phyloP scores from a whole-genome alignment of 768 basidiomycete species.

The Tephrocybe sp. region DNA sequence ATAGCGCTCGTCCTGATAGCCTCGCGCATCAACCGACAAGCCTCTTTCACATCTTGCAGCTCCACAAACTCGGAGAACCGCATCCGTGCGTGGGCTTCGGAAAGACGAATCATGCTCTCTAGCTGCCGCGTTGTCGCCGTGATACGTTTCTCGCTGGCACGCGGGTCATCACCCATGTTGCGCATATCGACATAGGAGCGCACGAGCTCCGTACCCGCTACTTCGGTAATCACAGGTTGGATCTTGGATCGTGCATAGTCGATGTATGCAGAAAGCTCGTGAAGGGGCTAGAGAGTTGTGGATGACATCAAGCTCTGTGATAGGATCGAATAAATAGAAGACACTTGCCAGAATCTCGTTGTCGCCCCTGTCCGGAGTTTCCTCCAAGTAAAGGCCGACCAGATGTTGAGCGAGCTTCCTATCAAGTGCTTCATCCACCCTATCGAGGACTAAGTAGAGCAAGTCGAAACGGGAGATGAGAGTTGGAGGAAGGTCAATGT shows the following conservation, averaged over 20 bases:
- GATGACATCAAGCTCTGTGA: neutral
- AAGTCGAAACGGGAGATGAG: conserved; percentile 97
- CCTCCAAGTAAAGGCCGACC: conserved; percentile 92
- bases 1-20: conserved; percentile 93
- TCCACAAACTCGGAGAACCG: conserved; percentile 87
- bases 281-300: conserved; percentile 60
- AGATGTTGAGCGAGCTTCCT: conserved; percentile 88
- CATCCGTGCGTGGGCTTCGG: conserved; percentile 97
- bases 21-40: conserved; percentile 92
- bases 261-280: conserved; percentile 91
- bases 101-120: conserved; percentile 94
- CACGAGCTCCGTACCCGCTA: conserved; percentile 82
- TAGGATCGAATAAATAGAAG: neutral
- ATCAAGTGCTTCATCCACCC: conserved; percentile 87
- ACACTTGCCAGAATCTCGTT: conserved; percentile 73
- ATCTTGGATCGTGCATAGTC: conserved; percentile 86
- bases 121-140: conserved; percentile 97
- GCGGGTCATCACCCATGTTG: conserved; percentile 85
- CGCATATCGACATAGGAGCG: conserved; percentile 91
- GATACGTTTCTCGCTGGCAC: conserved; percentile 87
- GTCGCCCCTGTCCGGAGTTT: conserved; percentile 63
- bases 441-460: conserved; percentile 92
- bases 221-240: conserved; percentile 83
- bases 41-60: conserved; percentile 83
- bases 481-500: conserved; percentile 97